Evolutionary conservation across 345 rosid genomes (phyloP), one percentile per base, ranked within the genome.

Genomic region (Salix koriyanagi): DNA sequence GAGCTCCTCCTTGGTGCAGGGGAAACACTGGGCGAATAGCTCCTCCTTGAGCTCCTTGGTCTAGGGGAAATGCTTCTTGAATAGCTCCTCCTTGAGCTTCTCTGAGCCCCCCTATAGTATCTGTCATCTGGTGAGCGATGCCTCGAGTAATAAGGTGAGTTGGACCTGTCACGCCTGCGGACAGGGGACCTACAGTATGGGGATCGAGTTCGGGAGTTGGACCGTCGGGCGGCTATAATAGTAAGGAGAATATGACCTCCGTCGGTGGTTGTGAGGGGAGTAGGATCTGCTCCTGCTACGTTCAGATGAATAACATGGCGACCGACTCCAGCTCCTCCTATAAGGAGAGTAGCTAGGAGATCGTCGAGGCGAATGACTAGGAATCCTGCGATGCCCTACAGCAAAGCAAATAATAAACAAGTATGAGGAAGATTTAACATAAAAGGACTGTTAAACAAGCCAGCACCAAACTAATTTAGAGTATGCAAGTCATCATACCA

Each of bases 261-360:
- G 58, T 23, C 79, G 56, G 52, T 77, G 12, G 16, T 48, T 18
- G 32, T 16, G 19, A 12, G 84, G 87, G 67, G 85, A 82, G 75
- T 80, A 78, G 15, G 96, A 92, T 61, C 91, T 86, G 82, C 90
- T 84, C 84, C 90, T 78, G 74, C 88, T 84, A n/a, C 84, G 65
- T 8, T 83, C 94, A 26, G 87, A 85, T 21, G 90, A 90, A 78
- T 85, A 88, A 56, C 82, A n/a, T 3, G 84, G 85, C 6, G 93
- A 91, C 15, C 85, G 60, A 48, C 91, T 86, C 32, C 72, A 28
- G 67, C 87, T 78, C 71, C 84, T 73, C 8, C 44, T 39, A 28
- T 82, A 86, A 50, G 89, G 87, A 73, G 97, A 87, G 82, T 75
- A 75, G 79, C 91, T 84, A 21, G 88, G 85, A 39, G 89, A 82